Evolutionary conservation across 169 alveolate genomes (phyloP).

Genomic region (Amoebophrya sp.): DNA sequence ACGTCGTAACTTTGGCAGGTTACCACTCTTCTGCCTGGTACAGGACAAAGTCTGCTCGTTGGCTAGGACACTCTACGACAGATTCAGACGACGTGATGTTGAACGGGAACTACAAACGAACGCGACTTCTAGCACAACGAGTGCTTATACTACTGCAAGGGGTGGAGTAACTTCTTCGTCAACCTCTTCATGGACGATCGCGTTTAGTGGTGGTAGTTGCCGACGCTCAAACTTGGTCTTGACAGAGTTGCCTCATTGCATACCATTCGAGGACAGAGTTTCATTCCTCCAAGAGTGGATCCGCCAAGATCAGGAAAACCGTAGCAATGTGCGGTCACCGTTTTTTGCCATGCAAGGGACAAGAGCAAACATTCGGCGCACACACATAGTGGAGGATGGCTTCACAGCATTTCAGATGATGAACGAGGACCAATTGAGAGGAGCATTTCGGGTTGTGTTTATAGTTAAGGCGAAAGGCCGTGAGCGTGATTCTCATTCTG

Average conservation of each 20-base stretch:
- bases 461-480: no score
- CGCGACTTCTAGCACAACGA: no score
- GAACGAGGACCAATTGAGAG: not conserved
- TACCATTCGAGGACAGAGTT: not conserved
- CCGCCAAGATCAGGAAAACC: not conserved
- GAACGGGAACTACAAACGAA: no score
- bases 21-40: not conserved
- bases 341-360: no score
- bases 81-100: no score
- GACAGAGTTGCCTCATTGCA: not conserved
- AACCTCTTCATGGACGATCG: not conserved
- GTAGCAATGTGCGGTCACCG: no score
- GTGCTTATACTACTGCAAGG: no score
- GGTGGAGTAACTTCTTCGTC: no score
- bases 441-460: not conserved
- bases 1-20: no score
- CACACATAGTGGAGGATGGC: slow-evolving; percentile 11
- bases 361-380: not conserved
- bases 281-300: not conserved
- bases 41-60: not conserved
- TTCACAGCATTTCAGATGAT: not conserved
- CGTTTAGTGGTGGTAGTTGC: not conserved
- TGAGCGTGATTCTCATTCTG: no score
- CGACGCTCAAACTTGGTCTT: not conserved
- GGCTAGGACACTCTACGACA: not conserved